A percentile compares a stretch with the other conserved stretches of the same genome.
phyloP scores from a whole-genome alignment of 352 stramenopile genomes.

The Phytophthora fragariae region DNA sequence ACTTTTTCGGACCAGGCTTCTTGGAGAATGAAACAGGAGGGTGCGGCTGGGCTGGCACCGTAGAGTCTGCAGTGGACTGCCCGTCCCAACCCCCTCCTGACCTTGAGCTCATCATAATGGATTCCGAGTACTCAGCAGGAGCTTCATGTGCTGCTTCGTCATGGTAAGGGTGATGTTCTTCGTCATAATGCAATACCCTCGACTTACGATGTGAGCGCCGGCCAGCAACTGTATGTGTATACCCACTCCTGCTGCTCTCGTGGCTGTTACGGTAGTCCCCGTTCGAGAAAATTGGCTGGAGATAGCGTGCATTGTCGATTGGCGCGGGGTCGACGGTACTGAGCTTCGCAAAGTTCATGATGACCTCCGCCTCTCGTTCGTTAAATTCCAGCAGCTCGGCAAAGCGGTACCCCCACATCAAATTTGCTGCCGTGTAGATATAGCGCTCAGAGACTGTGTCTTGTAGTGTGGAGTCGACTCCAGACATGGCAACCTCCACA shows the following conservation, averaged over 20 bases:
- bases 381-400: conserved; percentile 79
- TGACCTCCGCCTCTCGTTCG: conserved; percentile 63
- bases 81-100: conserved; percentile 32
- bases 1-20: conserved; percentile 46
- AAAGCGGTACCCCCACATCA: conserved; percentile 81
- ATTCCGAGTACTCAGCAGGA: conserved; percentile 33
- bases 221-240: conserved; percentile 21
- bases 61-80: conserved; percentile 26
- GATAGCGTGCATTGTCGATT: conserved; percentile 62
- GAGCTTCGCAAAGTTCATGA: conserved; percentile 86
- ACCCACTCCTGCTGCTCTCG: conserved; percentile 14
- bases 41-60: conserved; percentile 21
- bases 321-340: conserved; percentile 60
- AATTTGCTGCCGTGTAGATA: conserved; percentile 71
- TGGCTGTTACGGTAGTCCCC: conserved; percentile 12
- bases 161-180: conserved; percentile 34
- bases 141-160: conserved; percentile 41
- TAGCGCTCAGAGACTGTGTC: conserved; percentile 84
- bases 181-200: conserved; percentile 19
- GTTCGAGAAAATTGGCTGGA: conserved; percentile 34
- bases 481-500: conserved; percentile 76
- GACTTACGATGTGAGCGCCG: conserved; percentile 34
- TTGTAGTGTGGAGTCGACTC: conserved; percentile 86
- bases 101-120: conserved; percentile 34
- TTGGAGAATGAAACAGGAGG: conserved; percentile 28